Base-by-base conservation (phyloP, 1,284 basidiomycete species). In the Leccinum fallax region DNA sequence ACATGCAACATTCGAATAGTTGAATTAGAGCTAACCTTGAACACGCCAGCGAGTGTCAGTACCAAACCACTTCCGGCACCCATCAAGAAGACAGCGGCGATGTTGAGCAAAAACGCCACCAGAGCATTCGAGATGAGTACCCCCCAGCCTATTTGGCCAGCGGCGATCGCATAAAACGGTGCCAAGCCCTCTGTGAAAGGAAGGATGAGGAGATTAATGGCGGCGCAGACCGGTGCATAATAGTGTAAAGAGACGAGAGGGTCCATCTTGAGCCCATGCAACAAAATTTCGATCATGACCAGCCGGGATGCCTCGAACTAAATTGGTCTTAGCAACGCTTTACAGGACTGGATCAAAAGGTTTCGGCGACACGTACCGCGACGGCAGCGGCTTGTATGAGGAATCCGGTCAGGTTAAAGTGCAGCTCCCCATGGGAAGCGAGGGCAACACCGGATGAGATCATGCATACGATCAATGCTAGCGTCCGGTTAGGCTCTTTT, bases 211-310 rank as follows among this genome's bases (percentile, higher is more conserved):
- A 94, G 83, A 79, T 98, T 98, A 81, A 98, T 91, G 63, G 83
- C 76, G 2, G 96, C 95, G 75, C 97, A 98, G 60, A 98, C 93
- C n/a, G 94, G 94, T 9, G 94, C 94, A 75, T 95, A 96, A 83
- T 97, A 98, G 81, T 98, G 94, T 60, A 98, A 81, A 36, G 94
- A 97, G 28, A 97, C 94, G 32, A 98, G 85, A 3, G 96, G 96
- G 77, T 97, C 94, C 95, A 98, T 94, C 82, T 98, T 97, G 76
- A 97, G 82, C 55, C 95, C 95, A 76, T 98, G 96, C 2, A 98
- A 84, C 49, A 98, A 86, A 61, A 97, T 88, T 76, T 98, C 92
- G 66, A 98, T 97, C 91, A 98, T 95, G 52, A 98, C 95, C 19
- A 98, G 85, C 56, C 96, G 89, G 36, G 91, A 93, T 2, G 92